phyloP scores from a whole-genome alignment of 495 filamentous ascomycete genomes.

The Penicillium dipodomyicola region DNA sequence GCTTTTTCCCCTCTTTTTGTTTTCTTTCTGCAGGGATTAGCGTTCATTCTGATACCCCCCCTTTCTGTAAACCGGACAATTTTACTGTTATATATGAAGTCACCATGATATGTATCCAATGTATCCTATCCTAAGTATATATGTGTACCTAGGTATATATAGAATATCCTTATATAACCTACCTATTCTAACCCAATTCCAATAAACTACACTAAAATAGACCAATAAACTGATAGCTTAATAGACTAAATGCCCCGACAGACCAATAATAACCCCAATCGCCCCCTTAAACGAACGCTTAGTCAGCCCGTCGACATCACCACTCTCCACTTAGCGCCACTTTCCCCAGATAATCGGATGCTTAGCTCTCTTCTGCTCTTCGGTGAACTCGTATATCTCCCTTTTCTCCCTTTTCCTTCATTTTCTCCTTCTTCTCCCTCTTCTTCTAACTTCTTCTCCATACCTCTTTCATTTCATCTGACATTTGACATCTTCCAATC shows the following conservation, averaged over 20 bases:
- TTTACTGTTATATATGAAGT: not conserved
- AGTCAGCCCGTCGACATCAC: constrained; percentile 7
- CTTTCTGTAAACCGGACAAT: not conserved
- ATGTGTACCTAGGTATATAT: not conserved
- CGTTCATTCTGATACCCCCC: constrained; percentile 4
- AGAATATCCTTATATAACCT: not conserved
- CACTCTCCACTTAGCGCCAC: constrained; percentile 15
- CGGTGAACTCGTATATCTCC: not conserved
- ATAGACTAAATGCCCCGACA: too few species aligned
- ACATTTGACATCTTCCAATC: not conserved
- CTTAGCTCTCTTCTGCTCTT: constrained; percentile 1
- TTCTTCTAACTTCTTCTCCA: not conserved
- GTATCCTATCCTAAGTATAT: too few species aligned
- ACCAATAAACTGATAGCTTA: too few species aligned
- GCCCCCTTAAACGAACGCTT: too few species aligned
- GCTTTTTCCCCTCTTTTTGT: not conserved
- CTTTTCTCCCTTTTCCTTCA: not conserved
- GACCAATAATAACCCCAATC: too few species aligned
- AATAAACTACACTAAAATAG: not conserved
- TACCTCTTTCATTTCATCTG: constrained; percentile 1
- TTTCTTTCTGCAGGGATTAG: constrained; percentile 2
- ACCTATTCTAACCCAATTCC: too few species aligned
- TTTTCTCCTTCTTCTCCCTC: constrained; percentile 7
- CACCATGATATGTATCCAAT: not conserved
- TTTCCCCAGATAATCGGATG: constrained; percentile 13